Percentiles rank a stretch among this genome's conserved stretches.
These are phyloP conservation scores for Starmerella bombicola DNA, from an alignment of 805 yeast species.

Conservation along the genomic window DNA sequence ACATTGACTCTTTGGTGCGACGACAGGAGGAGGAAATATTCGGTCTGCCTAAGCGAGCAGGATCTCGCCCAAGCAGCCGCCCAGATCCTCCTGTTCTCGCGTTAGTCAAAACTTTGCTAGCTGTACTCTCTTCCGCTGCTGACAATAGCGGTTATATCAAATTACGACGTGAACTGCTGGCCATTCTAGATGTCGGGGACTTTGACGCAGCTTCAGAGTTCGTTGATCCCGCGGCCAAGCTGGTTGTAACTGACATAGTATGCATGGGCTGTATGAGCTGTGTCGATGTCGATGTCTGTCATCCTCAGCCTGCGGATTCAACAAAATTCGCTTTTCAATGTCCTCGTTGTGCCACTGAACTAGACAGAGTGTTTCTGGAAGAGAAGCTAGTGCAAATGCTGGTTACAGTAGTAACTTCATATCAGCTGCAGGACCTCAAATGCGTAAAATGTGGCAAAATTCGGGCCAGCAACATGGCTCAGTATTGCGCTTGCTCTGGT, in stretches of 20 bases:
- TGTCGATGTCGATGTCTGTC: constrained; percentile 71
- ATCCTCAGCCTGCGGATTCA: constrained; percentile 22
- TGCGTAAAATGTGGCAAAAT: constrained; percentile 67
- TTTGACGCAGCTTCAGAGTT: constrained; percentile 67
- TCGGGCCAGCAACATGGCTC: constrained; percentile 54
- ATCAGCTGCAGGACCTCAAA: constrained; percentile 64
- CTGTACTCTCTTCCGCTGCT: constrained; percentile 55
- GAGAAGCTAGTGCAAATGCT: constrained; percentile 63
- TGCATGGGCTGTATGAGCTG: constrained; percentile 71
- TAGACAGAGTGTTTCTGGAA: constrained; percentile 60
- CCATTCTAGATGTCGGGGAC: constrained; percentile 67
- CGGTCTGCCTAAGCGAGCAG: constrained; percentile 64
- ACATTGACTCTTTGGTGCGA: constrained; percentile 56
- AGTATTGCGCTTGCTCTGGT: constrained; percentile 82
- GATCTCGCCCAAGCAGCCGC: constrained; percentile 39
- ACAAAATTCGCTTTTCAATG: constrained; percentile 42
- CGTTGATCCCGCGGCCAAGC: constrained; percentile 58
- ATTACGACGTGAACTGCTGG: constrained; percentile 60
- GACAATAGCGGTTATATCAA: constrained; percentile 62
- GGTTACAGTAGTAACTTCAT: constrained; percentile 43
- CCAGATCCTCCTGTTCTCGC: constrained; percentile 63
- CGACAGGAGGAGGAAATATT: constrained; percentile 53
- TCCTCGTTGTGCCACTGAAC: constrained; percentile 47
- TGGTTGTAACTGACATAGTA: constrained; percentile 52
- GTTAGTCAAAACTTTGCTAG: constrained; percentile 61